Base-by-base conservation (phyloP, 2,329 filamentous ascomycete genomes). In the Lachnellula willkommii region DNA sequence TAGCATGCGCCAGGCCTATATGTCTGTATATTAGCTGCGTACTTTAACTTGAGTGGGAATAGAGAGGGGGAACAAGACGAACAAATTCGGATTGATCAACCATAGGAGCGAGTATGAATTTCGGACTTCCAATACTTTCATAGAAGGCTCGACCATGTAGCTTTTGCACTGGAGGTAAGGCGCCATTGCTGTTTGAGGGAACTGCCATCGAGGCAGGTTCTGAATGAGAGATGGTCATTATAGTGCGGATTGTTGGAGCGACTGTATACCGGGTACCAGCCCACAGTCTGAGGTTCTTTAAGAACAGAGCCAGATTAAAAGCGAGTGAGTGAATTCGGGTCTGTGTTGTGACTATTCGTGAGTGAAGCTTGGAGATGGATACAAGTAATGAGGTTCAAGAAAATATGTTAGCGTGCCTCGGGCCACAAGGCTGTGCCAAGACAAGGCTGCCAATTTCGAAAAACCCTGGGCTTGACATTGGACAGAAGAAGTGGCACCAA, bases 61-160 rank as follows among this genome's bases (percentile, higher is more conserved):
- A 35, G 28, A 47, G 43, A 40, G 40, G 28, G 49, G 48, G 43
- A 47, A 42, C 51, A 60, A 56, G 47, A 77, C 87, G 63, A 77
- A 96, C 92, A 76, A 97, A 96, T 77, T 99, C 94, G 35, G 91
- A 96, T 72, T 96, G 90, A 69, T 99, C 93, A 22, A 99, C 94
- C 94, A 99, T 99, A 37, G 94, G 94, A 36, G 94, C 94, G 54
- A 99, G 81, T 32, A 99, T 83, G 63, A 88, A 86, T 73, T 90
- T 96, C 2, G 94, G 94, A 58, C 88, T 92, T 22, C 94, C 94
- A 59, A 99, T 88, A 69, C 89, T 95, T 75, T 96, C 85, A 69
- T 97, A 99, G 71, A 99, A 97, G 12, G 88, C 89, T 56, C 94
- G 79, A 1, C 94, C 94, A 65, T 88, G 83, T 22, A 95, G 76